A percentile compares a stretch with the other conserved stretches of the same genome.
Evolutionary conservation across 1,139 yeast species (phyloP).

Genomic region (Kurtzmaniella quercitrusa): DNA sequence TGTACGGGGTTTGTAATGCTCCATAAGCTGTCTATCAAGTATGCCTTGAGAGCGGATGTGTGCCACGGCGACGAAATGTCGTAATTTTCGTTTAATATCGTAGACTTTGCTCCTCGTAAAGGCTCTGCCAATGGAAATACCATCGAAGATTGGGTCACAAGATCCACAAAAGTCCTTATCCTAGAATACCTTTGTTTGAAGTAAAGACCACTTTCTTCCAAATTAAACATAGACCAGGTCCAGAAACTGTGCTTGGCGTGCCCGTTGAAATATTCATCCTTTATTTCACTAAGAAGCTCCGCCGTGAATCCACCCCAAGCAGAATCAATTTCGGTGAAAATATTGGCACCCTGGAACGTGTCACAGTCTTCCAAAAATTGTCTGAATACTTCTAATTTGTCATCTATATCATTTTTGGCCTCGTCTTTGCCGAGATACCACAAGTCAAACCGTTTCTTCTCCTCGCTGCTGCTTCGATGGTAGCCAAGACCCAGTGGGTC

Average conservation of each 20-base stretch:
- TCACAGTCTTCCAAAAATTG: slow-evolving; percentile 75
- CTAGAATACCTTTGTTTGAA: slow-evolving; percentile 29
- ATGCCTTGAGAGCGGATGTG: slow-evolving; percentile 22
- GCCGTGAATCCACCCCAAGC: slow-evolving; percentile 83
- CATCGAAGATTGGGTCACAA: slow-evolving; percentile 44
- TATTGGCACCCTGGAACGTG: slow-evolving; percentile 61
- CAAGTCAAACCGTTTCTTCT: slow-evolving; percentile 19
- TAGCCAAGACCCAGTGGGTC: slow-evolving; percentile 13
- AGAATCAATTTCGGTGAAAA: slow-evolving; percentile 63
- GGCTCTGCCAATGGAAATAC: slow-evolving; percentile 42
- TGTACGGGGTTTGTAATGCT: slow-evolving; percentile 27
- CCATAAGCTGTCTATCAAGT: slow-evolving; percentile 37
- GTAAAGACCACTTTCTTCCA: slow-evolving; percentile 13
- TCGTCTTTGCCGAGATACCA: slow-evolving; percentile 29
- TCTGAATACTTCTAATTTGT: slow-evolving; percentile 57
- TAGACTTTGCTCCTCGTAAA: not conserved
- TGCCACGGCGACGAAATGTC: slow-evolving; percentile 39
- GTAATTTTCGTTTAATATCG: slow-evolving; percentile 13
- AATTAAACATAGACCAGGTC: slow-evolving; percentile 47
- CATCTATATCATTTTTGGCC: slow-evolving; percentile 35
- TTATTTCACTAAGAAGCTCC: slow-evolving; percentile 46
- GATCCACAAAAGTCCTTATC: slow-evolving; percentile 42
- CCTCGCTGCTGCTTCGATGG: slow-evolving; percentile 27
- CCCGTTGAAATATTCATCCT: slow-evolving; percentile 68
- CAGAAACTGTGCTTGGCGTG: slow-evolving; percentile 42